Evolutionary conservation across 2,329 filamentous ascomycete genomes (phyloP), one percentile per base, ranked within the genome.

Genomic region (Xylariales sp.): DNA sequence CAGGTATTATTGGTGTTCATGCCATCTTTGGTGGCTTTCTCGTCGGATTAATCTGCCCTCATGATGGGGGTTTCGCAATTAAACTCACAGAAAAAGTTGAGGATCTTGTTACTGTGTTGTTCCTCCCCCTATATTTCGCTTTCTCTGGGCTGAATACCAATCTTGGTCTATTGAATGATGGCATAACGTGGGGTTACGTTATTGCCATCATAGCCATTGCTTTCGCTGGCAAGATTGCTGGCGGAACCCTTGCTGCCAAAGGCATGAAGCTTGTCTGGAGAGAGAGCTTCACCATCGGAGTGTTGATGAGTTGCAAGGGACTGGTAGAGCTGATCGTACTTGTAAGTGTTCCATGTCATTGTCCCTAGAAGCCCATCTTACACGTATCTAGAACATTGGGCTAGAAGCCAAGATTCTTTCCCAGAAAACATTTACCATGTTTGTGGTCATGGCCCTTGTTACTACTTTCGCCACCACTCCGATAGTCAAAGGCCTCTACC

Each of bases 241-340:
- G 90, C 31, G 89, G 88, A 14, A 82, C 88, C 0, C 44, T 94
- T 1, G 88, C 90, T 6, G 89, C 91, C 1, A 78, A 80, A 25
- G 57, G 80, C 3, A 87, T 80, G 53, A 88, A 85, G 19, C 70
- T 96, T 38, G 75, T 94, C 2, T 97, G 91, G 91, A 78, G 90
- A 45, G 91, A 97, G 61, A 90, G 86, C 43, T 78, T 94, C 22
- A 80, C 88, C 1, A 93, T 97, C 51, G 91, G 91, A 11, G 80
- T 84, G 12, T 66, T 96, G 54, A 97, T 97, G 91, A 95, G 88
- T 64, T 97, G 91, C 64, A 97, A 97, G 63, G 91, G 91, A 54
- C 72, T 97, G 8, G 90, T 96, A 1, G 90, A 96, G 61, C 69
- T 97, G 39, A 96, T 97, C 60, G 90, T 96, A n/a, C 62, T 95